These are phyloP conservation scores for Tylopilus vinaceipallidus DNA, from an alignment of 768 basidiomycete genomes.

Conservation along the genomic window DNA sequence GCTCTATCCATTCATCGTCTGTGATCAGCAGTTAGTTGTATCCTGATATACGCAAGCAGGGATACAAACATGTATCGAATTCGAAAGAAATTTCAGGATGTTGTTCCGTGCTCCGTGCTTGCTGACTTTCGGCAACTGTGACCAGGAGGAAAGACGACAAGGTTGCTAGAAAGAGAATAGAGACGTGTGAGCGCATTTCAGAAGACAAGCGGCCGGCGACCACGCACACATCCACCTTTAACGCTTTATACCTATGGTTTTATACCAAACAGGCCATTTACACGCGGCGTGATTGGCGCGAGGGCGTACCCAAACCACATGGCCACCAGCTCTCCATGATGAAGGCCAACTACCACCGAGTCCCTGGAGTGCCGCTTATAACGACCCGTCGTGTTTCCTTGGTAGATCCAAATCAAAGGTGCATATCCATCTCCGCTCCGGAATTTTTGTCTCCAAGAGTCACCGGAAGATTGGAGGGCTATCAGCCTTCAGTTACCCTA, in stretches of 20 bases:
- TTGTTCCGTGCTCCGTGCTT: too few relatives aligned
- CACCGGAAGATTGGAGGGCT: too few relatives aligned
- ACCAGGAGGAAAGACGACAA: not conserved
- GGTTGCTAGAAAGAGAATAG: not conserved
- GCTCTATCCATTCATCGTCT: constrained; percentile 3
- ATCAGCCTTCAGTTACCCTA: too few relatives aligned
- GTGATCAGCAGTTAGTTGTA: not conserved
- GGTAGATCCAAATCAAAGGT: not conserved
- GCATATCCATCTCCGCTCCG: not conserved
- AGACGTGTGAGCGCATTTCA: constrained; percentile 2
- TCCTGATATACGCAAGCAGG: not conserved
- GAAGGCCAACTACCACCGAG: not conserved
- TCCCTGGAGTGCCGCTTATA: not conserved
- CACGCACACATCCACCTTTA: not conserved
- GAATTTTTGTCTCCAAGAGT: too few relatives aligned
- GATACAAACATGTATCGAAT: not conserved
- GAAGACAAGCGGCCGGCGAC: not conserved
- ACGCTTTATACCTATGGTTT: constrained; percentile 4
- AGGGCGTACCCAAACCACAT: not conserved
- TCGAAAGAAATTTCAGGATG: not conserved
- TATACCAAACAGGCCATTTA: not conserved
- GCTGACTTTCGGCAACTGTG: not conserved
- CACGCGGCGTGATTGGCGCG: not conserved
- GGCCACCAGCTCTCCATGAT: not conserved
- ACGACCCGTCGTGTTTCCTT: not conserved